Conservation (phyloP, 148 eudicot genomes). For the Rhododendron griersonianum region DNA sequence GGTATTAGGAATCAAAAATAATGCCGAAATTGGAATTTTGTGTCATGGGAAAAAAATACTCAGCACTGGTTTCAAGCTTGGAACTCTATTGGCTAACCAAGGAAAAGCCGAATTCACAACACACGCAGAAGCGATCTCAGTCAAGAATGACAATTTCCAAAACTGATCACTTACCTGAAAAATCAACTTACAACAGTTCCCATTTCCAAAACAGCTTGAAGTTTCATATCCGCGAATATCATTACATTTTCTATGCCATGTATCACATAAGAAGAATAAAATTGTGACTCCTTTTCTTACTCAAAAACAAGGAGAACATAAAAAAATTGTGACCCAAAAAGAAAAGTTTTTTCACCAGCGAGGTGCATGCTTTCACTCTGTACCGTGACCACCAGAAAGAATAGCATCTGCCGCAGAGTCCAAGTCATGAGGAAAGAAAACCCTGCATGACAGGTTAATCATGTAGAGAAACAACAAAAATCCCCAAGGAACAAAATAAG, state of each 20-base stretch:
- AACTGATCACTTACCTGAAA: background rate
- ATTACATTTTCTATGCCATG: background rate
- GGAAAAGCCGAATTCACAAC: background rate
- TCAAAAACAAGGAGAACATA: background rate
- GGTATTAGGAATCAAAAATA: background rate
- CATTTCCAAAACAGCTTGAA: background rate
- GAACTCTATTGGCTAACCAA: background rate
- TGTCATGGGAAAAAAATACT: background rate
- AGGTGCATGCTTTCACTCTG: conserved; percentile 24
- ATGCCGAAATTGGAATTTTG: too few species aligned
- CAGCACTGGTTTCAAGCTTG: background rate
- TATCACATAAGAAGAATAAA: background rate
- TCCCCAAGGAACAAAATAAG: background rate
- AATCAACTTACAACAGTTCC: background rate
- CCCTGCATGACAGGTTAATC: conserved; percentile 43
- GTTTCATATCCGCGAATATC: background rate
- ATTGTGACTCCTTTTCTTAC: background rate
- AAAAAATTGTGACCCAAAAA: background rate
- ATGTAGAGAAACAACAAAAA: background rate
- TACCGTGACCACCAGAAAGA: conserved; percentile 42
- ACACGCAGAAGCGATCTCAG: background rate
- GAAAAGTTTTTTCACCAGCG: background rate
- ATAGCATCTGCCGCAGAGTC: conserved; percentile 91
- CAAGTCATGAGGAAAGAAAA: conserved; percentile 88
- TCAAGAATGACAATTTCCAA: background rate